Evolutionary conservation across 75 land plant species (phyloP), one percentile per base, ranked within the genome.

Genomic region (Picea sitchensis): DNA sequence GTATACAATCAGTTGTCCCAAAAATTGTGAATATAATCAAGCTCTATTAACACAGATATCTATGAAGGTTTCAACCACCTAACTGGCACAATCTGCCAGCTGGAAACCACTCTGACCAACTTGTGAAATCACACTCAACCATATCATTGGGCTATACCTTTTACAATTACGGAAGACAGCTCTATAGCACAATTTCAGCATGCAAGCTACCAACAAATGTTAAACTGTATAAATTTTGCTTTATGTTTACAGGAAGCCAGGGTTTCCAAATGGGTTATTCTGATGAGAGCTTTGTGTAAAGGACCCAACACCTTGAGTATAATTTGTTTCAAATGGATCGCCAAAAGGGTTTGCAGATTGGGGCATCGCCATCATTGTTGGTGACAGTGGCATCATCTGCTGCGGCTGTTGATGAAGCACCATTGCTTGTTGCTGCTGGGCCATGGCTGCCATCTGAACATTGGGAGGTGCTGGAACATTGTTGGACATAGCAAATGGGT

Each of bases 401-500:
- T 87, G 88, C 38, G 87, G 86, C 34, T 92, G 90, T 77, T 92
- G 93, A 47, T 92, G 91, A 30, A 79, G 77, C 80, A 85, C 64
- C 79, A 80, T 76, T 86, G 87, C 76, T 31, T 89, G 89, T 75
- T 94, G 98, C 72, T 95, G 98, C 57, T 97, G 98, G 9, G 88
- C 85, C 94, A 95, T 82, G 68, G 84, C 63, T 13, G 98, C 98
- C 93, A 98, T 86, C 60, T 98, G 99, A 61, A 98, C 99, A 76
- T 84, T 88, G 4, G 94, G 21, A 36, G 98, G 93, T 11, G 98
- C 93, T 21, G 94, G 92, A 60, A 93, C 82, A 81, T 64, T 81
- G 73, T 81, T 88, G 1, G 98, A 98, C 81, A 90, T 86, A 31
- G 80, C 31, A 76, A 98, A 98, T 4, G 99, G 99, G 58, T 98